Percentiles rank a stretch among this genome's conserved stretches.
phyloP scores from a whole-genome alignment of 2,329 filamentous ascomycete genomes.

The Penicillium sp. region DNA sequence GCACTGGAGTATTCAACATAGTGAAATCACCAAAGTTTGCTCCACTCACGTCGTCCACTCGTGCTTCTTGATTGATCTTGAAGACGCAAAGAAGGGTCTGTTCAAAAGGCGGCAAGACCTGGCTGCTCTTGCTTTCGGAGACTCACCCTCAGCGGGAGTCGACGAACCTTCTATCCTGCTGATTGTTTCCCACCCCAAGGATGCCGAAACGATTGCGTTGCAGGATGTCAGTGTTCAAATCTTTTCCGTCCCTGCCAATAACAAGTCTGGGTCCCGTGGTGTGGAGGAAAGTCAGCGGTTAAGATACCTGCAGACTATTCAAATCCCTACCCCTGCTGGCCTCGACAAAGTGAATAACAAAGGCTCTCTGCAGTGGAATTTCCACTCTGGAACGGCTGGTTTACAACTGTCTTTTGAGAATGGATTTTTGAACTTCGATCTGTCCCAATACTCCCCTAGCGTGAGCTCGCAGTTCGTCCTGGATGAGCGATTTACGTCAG shows the following conservation, averaged over 20 bases:
- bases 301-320: slow-evolving; percentile 39
- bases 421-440: slow-evolving; percentile 45
- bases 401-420: slow-evolving; percentile 42
- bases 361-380: slow-evolving; percentile 37
- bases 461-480: slow-evolving; percentile 43
- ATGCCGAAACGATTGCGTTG: slow-evolving; percentile 30
- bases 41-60: slow-evolving; percentile 34
- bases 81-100: slow-evolving; percentile 43
- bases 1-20: slow-evolving; percentile 42
- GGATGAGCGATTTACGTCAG: slow-evolving; percentile 41
- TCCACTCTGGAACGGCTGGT: slow-evolving; percentile 42
- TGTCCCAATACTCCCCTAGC: slow-evolving; percentile 45
- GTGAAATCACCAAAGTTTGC: slow-evolving; percentile 31
- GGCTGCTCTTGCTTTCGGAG: slow-evolving; percentile 38
- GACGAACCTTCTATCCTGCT: slow-evolving; percentile 40
- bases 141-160: slow-evolving; percentile 28
- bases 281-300: slow-evolving; percentile 36
- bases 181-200: slow-evolving; percentile 42
- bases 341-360: slow-evolving; percentile 26
- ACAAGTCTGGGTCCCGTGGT: slow-evolving; percentile 19
- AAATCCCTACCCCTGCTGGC: slow-evolving; percentile 35
- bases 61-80: slow-evolving; percentile 43
- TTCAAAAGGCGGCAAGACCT: slow-evolving; percentile 45
- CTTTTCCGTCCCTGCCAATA: slow-evolving; percentile 39
- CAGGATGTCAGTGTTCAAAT: slow-evolving; percentile 42